Conservation (phyloP, 2,329 filamentous ascomycete species). For the Fusarium napiforme region DNA sequence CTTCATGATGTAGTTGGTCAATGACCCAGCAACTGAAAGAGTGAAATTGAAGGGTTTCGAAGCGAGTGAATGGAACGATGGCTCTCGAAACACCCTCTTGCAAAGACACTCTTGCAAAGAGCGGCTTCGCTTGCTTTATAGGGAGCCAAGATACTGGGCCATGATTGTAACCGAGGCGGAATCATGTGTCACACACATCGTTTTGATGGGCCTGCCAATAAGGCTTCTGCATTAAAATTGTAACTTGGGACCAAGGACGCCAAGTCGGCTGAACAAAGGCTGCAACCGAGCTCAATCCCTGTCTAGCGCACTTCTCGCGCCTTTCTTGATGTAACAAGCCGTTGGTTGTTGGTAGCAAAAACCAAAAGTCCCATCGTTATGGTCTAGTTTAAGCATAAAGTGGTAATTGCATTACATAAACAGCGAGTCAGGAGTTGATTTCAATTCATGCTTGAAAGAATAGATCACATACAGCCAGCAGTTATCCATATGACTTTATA, state of each 20-base stretch:
- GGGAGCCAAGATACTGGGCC: rapidly evolving
- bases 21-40: neutral
- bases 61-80: neutral
- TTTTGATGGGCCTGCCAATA: neutral
- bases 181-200: neutral
- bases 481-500: neutral
- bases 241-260: neutral
- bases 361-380: neutral
- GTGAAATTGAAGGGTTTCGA: neutral
- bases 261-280: neutral
- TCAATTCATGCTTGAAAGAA: neutral
- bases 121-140: neutral
- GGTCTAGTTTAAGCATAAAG: neutral
- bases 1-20: rapidly evolving
- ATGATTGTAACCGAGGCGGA: neutral
- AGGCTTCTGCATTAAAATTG: neutral
- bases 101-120: rapidly evolving
- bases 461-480: neutral
- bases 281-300: neutral
- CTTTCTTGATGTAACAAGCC: neutral
- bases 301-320: neutral
- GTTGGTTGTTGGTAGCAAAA: neutral
- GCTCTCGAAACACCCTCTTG: rapidly evolving
- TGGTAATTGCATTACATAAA: neutral
- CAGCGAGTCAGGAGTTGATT: too few relatives aligned